These are phyloP conservation scores for Prinsepia uniflora DNA, from an alignment of 306 rosid species.

Conservation along the genomic window DNA sequence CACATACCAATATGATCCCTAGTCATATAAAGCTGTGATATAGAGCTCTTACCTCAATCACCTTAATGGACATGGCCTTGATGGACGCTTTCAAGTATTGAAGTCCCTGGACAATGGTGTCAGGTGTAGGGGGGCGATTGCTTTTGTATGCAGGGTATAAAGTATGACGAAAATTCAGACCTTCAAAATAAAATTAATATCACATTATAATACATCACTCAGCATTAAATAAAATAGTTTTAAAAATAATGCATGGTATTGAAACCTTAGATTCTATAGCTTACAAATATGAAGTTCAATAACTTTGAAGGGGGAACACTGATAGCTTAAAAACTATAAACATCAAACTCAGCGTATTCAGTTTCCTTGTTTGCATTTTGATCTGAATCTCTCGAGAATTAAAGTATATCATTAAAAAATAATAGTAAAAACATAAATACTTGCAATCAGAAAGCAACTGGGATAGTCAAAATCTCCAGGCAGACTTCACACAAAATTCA, in stretches of 20 bases:
- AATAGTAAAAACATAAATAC: neutral
- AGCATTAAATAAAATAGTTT: no score
- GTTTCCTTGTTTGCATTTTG: no score
- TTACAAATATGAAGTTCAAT: no score
- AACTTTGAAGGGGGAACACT: no score
- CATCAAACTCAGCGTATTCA: no score
- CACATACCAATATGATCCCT: slow-evolving; percentile 11
- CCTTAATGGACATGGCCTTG: slow-evolving; percentile 87
- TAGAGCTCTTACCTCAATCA: slow-evolving; percentile 68
- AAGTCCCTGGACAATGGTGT: slow-evolving; percentile 94
- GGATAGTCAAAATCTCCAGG: neutral
- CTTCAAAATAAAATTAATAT: slow-evolving; percentile 38
- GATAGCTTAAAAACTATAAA: no score
- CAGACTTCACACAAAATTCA: neutral
- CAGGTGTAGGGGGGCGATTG: slow-evolving; percentile 95
- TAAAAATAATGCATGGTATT: no score
- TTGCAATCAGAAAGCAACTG: neutral
- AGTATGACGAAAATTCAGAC: slow-evolving; percentile 84
- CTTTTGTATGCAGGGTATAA: slow-evolving; percentile 86
- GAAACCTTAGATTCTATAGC: no score
- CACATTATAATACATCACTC: neutral
- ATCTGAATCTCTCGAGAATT: no score
- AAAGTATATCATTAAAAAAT: no score
- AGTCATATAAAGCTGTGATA: slow-evolving; percentile 20
- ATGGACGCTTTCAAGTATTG: slow-evolving; percentile 92